phyloP scores from a whole-genome alignment of 2,329 filamentous ascomycete species.

The Bipolaris sorokiniana region DNA sequence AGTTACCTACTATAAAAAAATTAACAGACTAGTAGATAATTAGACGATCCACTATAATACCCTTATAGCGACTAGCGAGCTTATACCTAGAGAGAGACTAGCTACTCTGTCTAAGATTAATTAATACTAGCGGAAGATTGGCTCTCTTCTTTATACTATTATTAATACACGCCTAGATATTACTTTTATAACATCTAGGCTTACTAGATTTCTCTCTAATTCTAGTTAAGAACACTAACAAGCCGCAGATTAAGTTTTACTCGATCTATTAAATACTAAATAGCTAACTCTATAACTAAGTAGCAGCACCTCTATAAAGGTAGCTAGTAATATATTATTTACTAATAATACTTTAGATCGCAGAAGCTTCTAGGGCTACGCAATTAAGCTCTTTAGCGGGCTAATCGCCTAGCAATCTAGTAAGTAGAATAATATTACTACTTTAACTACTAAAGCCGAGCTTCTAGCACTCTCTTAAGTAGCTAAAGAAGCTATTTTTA shows the following conservation, averaged over 20 bases:
- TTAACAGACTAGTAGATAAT: background rate
- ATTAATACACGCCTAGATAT: constrained; percentile 12
- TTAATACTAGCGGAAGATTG: background rate
- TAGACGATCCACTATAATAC: too few relatives aligned
- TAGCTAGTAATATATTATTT: constrained; percentile 11
- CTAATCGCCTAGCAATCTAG: constrained; percentile 9
- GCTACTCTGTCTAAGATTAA: background rate
- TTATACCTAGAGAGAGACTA: background rate
- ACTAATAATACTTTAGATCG: background rate
- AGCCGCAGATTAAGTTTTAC: constrained; percentile 6
- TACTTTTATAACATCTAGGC: constrained; percentile 11
- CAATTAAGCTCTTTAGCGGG: constrained; percentile 15
- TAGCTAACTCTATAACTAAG: background rate
- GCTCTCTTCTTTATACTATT: background rate
- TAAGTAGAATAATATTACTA: constrained; percentile 18
- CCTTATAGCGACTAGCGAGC: too few relatives aligned
- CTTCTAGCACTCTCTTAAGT: constrained; percentile 8
- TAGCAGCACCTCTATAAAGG: background rate
- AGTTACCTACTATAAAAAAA: background rate
- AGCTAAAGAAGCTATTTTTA: constrained; percentile 15
- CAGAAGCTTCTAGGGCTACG: constrained; percentile 9
- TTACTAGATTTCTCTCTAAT: constrained; percentile 1
- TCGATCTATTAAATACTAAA: constrained; percentile 6
- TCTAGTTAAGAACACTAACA: background rate
- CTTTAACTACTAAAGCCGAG: constrained; percentile 13